These are phyloP conservation scores for Scleromitrula shiraiana DNA, from an alignment of 2,329 filamentous ascomycete species.

Conservation along the genomic window DNA sequence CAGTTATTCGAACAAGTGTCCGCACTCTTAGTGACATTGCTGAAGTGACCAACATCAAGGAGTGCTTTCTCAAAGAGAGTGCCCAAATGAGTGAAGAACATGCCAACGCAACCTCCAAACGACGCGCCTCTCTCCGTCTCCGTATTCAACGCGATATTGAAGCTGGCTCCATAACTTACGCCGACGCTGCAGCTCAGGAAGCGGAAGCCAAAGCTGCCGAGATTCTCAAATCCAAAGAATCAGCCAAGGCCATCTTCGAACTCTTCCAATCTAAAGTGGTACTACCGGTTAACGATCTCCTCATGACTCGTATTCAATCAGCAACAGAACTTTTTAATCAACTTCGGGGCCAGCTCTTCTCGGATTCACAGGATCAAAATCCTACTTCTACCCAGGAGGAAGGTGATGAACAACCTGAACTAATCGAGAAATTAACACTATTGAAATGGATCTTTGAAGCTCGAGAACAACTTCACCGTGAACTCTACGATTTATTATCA, in stretches of 20 bases:
- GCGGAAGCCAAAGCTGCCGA: constrained; percentile 66
- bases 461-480: constrained; percentile 77
- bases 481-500: constrained; percentile 75
- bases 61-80: constrained; percentile 48
- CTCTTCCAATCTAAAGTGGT: constrained; percentile 75
- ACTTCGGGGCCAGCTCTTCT: constrained; percentile 63
- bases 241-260: constrained; percentile 75
- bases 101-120: constrained; percentile 39
- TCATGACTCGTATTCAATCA: constrained; percentile 65
- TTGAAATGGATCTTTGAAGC: constrained; percentile 97
- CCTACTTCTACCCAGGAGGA: constrained; percentile 88
- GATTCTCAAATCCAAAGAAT: constrained; percentile 59
- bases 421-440: constrained; percentile 87
- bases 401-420: constrained; percentile 87
- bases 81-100: constrained; percentile 52
- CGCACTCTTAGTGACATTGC: constrained; percentile 65
- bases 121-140: constrained; percentile 56
- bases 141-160: constrained; percentile 75
- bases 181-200: constrained; percentile 75
- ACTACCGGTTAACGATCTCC: constrained; percentile 72
- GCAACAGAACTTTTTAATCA: constrained; percentile 73
- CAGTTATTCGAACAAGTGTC: constrained; percentile 65
- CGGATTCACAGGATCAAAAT: constrained; percentile 53
- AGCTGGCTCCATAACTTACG: constrained; percentile 70
- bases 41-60: constrained; percentile 63